Evolutionary conservation across 805 yeast genomes (phyloP).

Genomic region (Candida alai): DNA sequence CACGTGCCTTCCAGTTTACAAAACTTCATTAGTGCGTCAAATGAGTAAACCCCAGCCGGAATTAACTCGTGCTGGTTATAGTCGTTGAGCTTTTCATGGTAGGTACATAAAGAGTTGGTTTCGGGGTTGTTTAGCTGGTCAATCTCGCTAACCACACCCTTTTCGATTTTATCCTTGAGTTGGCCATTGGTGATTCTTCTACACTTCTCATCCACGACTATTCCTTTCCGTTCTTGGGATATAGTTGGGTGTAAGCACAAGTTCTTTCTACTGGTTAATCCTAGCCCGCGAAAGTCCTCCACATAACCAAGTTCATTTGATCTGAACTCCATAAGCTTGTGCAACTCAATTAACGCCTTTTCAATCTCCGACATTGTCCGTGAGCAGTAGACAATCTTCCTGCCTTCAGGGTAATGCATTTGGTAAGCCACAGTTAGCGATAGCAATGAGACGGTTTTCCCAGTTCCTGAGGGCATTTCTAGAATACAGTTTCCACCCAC

Average conservation of each 20-base stretch:
- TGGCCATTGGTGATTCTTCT: constrained; percentile 93
- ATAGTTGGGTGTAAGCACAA: constrained; percentile 87
- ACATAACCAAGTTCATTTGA: constrained; percentile 75
- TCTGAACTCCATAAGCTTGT: constrained; percentile 83
- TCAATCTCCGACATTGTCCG: constrained; percentile 99
- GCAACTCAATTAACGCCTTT: constrained; percentile 90
- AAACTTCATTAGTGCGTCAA: constrained; percentile 74
- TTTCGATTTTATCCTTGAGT: constrained; percentile 60
- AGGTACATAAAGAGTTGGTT: constrained; percentile 59
- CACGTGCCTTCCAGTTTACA: constrained; percentile 81
- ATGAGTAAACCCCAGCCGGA: constrained; percentile 93
- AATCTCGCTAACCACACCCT: constrained; percentile 46
- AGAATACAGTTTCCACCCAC: constrained; percentile 94
- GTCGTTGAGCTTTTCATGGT: constrained; percentile 85
- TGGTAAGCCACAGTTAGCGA: constrained; percentile 95
- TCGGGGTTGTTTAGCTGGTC: constrained; percentile 45
- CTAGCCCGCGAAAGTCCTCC: constrained; percentile 92
- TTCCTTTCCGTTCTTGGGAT: constrained; percentile 83
- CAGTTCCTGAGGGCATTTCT: constrained; percentile 99
- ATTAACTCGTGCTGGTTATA: constrained; percentile 83
- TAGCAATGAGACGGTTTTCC: constrained; percentile 89
- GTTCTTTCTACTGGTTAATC: constrained; percentile 91
- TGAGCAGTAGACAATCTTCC: constrained; percentile 93
- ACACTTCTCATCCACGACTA: constrained; percentile 93
- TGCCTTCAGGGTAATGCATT: constrained; percentile 88